Evolutionary conservation across 768 basidiomycete genomes (phyloP).

Genomic region (Tephrocybe sp.): DNA sequence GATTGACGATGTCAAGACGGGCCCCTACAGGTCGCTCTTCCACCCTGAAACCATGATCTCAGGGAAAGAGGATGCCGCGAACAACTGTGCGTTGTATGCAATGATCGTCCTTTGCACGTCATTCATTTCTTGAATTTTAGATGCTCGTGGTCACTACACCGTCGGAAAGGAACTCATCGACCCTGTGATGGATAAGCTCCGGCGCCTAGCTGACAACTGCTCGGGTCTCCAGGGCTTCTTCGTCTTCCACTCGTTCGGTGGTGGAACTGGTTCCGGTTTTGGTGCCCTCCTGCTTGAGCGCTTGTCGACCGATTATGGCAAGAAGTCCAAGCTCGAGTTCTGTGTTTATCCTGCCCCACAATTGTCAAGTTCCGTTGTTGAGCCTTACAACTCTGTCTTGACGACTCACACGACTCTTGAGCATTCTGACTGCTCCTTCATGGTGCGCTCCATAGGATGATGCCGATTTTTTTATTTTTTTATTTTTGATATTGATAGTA

Average conservation of each 20-base stretch:
- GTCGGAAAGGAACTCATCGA: conserved; percentile 99
- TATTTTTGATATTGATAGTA: conserved; percentile 3
- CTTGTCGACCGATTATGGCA: conserved; percentile 97
- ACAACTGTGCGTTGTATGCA: conserved; percentile 73
- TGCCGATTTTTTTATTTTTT: not conserved
- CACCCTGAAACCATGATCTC: conserved; percentile 98
- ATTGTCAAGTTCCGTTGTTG: conserved; percentile 94
- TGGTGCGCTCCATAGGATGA: conserved; percentile 53
- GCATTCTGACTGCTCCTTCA: conserved; percentile 99
- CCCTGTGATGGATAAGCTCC: conserved; percentile 94
- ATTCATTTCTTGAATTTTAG: conserved; percentile 40
- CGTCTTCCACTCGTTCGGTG: conserved; percentile 99
- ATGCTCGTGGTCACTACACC: conserved; percentile 98
- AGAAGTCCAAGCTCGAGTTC: conserved; percentile 99
- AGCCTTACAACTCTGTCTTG: conserved; percentile 97
- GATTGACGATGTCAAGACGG: conserved; percentile 95
- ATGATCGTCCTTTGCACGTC: not conserved
- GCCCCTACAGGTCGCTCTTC: conserved; percentile 95
- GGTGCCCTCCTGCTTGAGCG: conserved; percentile 97
- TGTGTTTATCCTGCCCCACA: conserved; percentile 96
- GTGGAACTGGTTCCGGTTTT: conserved; percentile 99
- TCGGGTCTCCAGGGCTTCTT: conserved; percentile 99
- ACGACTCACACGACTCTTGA: conserved; percentile 99
- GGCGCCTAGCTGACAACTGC: conserved; percentile 97
- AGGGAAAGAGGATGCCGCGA: conserved; percentile 99